phyloP scores from a whole-genome alignment of 2,329 filamentous ascomycete species.

The Herpotrichia juniperi region DNA sequence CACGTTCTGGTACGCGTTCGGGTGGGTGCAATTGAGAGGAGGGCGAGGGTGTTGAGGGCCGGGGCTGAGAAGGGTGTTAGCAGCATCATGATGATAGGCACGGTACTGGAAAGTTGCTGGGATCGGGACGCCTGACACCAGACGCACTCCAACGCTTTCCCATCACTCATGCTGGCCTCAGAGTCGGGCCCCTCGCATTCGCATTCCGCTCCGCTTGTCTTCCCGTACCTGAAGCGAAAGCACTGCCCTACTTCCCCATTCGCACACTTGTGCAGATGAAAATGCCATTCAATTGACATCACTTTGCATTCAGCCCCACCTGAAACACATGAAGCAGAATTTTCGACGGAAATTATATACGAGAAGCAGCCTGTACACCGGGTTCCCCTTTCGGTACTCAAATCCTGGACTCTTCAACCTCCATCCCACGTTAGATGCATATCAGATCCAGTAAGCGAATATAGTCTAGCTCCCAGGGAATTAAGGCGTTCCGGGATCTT shows the following conservation, averaged over 20 bases:
- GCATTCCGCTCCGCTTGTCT: neutral
- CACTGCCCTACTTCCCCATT: neutral
- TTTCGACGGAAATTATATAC: neutral
- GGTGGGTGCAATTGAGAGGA: neutral
- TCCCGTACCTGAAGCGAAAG: no score
- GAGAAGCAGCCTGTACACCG: neutral
- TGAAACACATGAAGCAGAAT: neutral
- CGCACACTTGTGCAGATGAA: neutral
- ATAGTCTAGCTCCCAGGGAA: neutral
- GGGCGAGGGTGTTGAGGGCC: no score
- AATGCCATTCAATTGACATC: neutral
- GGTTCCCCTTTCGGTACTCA: neutral
- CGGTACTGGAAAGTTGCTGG: neutral
- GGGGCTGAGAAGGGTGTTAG: neutral
- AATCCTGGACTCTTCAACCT: neutral
- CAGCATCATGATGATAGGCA: neutral
- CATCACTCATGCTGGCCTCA: constrained; percentile 1
- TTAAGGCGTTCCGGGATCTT: neutral
- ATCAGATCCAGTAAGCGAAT: neutral
- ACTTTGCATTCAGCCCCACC: neutral
- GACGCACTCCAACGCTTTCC: neutral
- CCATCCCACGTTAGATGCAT: neutral
- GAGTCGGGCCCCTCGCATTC: neutral
- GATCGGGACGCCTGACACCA: constrained; percentile 3
- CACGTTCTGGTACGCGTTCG: constrained; percentile 3